Percentiles rank a stretch among this genome's conserved stretches.
Conservation (phyloP, 2,329 filamentous ascomycete species). For the Penicillium decumbens region DNA sequence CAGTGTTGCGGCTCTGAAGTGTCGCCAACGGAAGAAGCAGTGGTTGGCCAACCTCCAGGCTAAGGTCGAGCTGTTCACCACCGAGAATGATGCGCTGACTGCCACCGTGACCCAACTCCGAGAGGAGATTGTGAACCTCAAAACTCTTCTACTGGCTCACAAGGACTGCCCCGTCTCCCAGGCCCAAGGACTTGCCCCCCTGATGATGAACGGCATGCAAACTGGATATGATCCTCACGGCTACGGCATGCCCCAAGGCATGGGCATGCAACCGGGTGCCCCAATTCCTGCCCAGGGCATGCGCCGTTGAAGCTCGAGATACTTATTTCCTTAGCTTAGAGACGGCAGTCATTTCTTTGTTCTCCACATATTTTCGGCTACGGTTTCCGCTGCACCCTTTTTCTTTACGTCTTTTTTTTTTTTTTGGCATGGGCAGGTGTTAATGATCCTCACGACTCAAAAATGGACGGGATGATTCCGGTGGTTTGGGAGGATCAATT, state of each 20-base stretch:
- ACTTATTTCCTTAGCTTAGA: conserved; percentile 16
- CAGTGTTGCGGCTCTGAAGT: conserved; percentile 93
- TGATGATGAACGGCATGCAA: conserved; percentile 41
- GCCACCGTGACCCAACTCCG: conserved; percentile 77
- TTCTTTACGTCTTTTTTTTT: neutral
- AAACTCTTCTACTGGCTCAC: conserved; percentile 85
- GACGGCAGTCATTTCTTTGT: conserved; percentile 16
- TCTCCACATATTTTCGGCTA: conserved; percentile 18
- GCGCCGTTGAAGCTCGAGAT: conserved; percentile 24
- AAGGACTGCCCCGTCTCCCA: conserved; percentile 94
- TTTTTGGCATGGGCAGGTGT: conserved; percentile 38
- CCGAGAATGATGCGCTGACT: conserved; percentile 83
- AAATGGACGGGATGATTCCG: conserved; percentile 33
- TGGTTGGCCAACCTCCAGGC: conserved; percentile 92
- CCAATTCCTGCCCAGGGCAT: conserved; percentile 37
- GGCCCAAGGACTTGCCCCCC: conserved; percentile 63
- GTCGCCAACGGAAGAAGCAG: conserved; percentile 96
- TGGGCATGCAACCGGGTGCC: conserved; percentile 40
- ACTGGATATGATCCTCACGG: conserved; percentile 41
- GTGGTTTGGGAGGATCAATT: conserved; percentile 25
- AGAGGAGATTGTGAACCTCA: conserved; percentile 91
- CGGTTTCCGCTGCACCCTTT: conserved; percentile 18
- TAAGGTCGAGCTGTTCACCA: conserved; percentile 89
- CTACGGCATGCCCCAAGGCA: conserved; percentile 40
- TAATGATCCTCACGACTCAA: conserved; percentile 39